phyloP scores from a whole-genome alignment of 2,329 filamentous ascomycete genomes.

The Bipolaris zeicola region DNA sequence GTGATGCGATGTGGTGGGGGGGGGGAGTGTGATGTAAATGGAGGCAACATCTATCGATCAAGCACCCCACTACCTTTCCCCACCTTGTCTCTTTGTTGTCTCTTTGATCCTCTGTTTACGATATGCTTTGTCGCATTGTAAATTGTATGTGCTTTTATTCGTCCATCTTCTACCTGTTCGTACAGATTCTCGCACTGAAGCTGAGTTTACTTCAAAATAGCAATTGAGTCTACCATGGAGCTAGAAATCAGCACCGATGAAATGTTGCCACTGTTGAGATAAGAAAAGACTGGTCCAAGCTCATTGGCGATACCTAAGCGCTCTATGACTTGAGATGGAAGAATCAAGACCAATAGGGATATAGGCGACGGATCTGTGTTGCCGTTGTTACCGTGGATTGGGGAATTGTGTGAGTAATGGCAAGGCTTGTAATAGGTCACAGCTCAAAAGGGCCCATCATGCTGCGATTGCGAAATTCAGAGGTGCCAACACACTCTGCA shows the following conservation, averaged over 20 bases:
- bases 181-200: too few relatives aligned
- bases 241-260: too few relatives aligned
- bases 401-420: neutral
- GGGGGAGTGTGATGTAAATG: neutral
- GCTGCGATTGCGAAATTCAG: neutral
- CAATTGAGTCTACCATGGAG: too few relatives aligned
- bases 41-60: neutral
- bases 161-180: too few relatives aligned
- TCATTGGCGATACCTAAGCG: neutral
- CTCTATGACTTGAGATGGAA: neutral
- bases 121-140: too few relatives aligned
- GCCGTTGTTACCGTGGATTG: neutral
- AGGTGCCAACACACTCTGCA: constrained; percentile 5
- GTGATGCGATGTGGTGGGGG: neutral
- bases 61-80: too few relatives aligned
- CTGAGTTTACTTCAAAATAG: too few relatives aligned
- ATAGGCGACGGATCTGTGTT: neutral
- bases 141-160: too few relatives aligned
- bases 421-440: neutral
- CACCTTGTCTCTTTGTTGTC: too few relatives aligned
- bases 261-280: neutral
- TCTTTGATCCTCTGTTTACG: too few relatives aligned
- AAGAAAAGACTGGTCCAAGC: neutral
- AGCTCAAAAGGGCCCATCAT: neutral
- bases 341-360: neutral